Base-by-base conservation (phyloP, 1,284 basidiomycete genomes). In the Malassezia pachydermatis region DNA sequence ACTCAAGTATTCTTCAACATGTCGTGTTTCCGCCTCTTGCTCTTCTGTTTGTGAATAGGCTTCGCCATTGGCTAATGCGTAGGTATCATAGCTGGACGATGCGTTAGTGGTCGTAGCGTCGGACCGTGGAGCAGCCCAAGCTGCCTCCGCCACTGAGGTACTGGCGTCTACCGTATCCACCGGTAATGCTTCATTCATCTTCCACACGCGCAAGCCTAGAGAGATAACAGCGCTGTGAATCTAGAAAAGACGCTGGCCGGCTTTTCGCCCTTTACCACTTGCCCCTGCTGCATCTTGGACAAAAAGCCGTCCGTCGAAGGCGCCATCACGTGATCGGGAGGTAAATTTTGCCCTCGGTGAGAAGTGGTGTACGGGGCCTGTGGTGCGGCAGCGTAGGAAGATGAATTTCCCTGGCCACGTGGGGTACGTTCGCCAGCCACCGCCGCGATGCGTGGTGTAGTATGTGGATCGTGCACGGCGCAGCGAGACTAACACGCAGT, bases 311-410 rank as follows among this genome's bases (percentile, higher is more conserved):
- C n/a, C n/a, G n/a, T n/a, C n/a, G n/a, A n/a, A n/a, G n/a, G n/a
- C n/a, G n/a, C n/a, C n/a, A n/a, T n/a, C 46, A 48, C 46, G 46
- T 48, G 46, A 48, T 41, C 46, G 45, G 45, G 45, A n/a, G n/a
- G n/a, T n/a, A n/a, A n/a, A n/a, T n/a, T n/a, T n/a, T n/a, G n/a
- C n/a, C n/a, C n/a, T n/a, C n/a, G n/a, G n/a, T n/a, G n/a, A n/a
- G n/a, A n/a, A n/a, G n/a, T n/a, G n/a, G n/a, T n/a, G n/a, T n/a
- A n/a, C n/a, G n/a, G n/a, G n/a, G n/a, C n/a, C n/a, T n/a, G n/a
- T n/a, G n/a, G n/a, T n/a, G n/a, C n/a, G n/a, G n/a, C n/a, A n/a
- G n/a, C n/a, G n/a, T n/a, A n/a, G n/a, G n/a, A n/a, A n/a, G n/a
- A n/a, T n/a, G n/a, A n/a, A n/a, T n/a, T n/a, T n/a, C n/a, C 11